Evolutionary conservation across 2,329 filamentous ascomycete genomes (phyloP).

Genomic region (Colletotrichum abscissum): DNA sequence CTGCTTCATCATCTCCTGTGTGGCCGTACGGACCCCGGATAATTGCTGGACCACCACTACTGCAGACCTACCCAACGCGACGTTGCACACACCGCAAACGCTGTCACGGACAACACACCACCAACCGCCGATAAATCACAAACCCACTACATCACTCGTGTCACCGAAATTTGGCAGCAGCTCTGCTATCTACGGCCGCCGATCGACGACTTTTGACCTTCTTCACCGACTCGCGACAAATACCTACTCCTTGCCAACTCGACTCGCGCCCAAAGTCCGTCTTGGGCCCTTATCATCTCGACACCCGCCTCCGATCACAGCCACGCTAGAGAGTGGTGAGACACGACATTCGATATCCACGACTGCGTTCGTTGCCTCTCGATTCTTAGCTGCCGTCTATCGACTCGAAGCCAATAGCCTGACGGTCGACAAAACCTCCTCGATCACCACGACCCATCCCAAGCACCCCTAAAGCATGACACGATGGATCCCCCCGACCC

Average conservation of each 20-base stretch:
- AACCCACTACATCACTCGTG: background rate
- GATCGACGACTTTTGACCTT: too few species aligned
- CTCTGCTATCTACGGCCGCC: background rate
- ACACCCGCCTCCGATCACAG: background rate
- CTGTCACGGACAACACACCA: conserved; percentile 18
- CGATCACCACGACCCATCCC: background rate
- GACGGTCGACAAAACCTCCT: conserved; percentile 6
- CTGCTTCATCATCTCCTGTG: too few species aligned
- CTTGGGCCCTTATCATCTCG: background rate
- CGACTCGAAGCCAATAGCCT: background rate
- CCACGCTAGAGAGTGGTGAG: background rate
- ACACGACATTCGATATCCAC: background rate
- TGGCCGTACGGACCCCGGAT: background rate
- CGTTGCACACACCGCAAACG: conserved; percentile 7
- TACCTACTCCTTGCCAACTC: background rate
- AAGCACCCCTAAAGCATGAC: conserved; percentile 11
- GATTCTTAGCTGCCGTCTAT: background rate
- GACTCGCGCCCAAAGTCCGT: background rate
- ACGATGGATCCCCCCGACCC: conserved; percentile 33
- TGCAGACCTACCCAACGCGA: conserved; percentile 27
- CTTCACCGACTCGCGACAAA: background rate
- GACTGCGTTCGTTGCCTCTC: background rate
- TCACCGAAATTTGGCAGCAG: background rate
- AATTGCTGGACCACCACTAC: conserved; percentile 2
- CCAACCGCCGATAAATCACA: conserved; percentile 4